Base-by-base conservation (phyloP, 73 alveolate species). In the Paramecium primaurelia region DNA sequence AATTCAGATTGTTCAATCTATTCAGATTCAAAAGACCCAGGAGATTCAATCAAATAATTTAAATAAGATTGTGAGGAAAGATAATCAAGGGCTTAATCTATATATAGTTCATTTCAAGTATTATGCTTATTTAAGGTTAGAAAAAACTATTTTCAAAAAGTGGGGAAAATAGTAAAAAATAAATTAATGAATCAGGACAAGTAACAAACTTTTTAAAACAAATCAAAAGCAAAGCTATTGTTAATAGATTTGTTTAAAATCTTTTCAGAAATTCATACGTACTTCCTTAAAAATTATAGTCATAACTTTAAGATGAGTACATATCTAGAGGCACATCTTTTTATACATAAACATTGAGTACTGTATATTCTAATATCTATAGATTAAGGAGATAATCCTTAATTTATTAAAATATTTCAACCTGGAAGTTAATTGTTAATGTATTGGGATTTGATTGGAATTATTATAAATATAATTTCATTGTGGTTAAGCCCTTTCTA, bases 401-500 rank as follows among this genome's bases (percentile, higher is more conserved):
- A 28, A 64, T 64, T 10, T 28, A 64, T 64, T 28, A 9, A 73
- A 73, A 37, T 73, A 32, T 73, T 73, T 38, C 34, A 73, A 40
- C 87, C 87, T 4, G 87, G 59, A 6, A 73, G 59, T 20, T 6
- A 37, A 30, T 34, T 73, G 36, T 16, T 73, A 22, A 36, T 40
- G 40, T 16, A 18, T 73, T 73, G 87, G 87, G 87, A 73, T 73
- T 37, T 73, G 30, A 14, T 73, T 37, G 59, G 59, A 30, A 73
- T 73, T 38, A 73, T 38, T 4, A 38, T 73, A 18, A 73, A 73
- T n/a, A 30, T 73, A 25, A 37, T 73, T 34, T 37, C 59, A n/a
- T 73, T 73, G 32, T 73, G 87, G 87, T 73, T 73, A 40, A 73
- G 60, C 47, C 87, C 87, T 36, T 40, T 73, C 8, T 37, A 37